Percentiles rank a stretch among this genome's conserved stretches.
These are phyloP conservation scores for Corniculantispora saksenae DNA, from an alignment of 2,329 filamentous ascomycete species.

Conservation along the genomic window DNA sequence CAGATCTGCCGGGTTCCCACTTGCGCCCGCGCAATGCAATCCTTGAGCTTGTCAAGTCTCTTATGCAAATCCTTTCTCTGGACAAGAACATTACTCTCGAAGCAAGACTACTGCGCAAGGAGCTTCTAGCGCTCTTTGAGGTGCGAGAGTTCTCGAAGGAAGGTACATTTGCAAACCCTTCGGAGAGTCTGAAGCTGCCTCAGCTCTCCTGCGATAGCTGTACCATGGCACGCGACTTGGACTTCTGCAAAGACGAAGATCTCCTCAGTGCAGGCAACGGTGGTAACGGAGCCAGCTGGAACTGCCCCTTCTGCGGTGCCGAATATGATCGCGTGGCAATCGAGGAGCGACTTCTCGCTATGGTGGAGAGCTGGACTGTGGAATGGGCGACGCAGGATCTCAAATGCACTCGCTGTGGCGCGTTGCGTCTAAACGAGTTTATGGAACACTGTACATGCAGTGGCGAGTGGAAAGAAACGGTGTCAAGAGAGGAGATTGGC, in stretches of 20 bases:
- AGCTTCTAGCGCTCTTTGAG: conserved; percentile 86
- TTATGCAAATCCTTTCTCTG: conserved; percentile 89
- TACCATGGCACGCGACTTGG: conserved; percentile 83
- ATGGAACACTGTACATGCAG: conserved; percentile 96
- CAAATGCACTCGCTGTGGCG: conserved; percentile 71
- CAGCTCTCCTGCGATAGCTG: conserved; percentile 88
- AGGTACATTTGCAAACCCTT: conserved; percentile 86
- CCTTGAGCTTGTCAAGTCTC: conserved; percentile 85
- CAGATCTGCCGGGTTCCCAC: conserved; percentile 73
- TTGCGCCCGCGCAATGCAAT: conserved; percentile 62
- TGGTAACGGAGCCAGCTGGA: conserved; percentile 58
- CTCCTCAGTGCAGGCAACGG: conserved; percentile 52
- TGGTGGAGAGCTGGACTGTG: conserved; percentile 72
- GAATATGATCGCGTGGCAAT: conserved; percentile 78
- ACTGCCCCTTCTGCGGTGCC: conserved; percentile 72
- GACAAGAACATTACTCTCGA: conserved; percentile 91
- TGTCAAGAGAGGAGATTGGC: conserved; percentile 66
- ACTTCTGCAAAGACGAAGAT: conserved; percentile 87
- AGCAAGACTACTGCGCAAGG: conserved; percentile 83
- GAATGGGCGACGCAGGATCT: conserved; percentile 90
- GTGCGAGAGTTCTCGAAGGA: conserved; percentile 90
- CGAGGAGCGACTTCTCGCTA: conserved; percentile 78
- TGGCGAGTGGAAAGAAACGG: conserved; percentile 76
- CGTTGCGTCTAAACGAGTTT: conserved; percentile 84
- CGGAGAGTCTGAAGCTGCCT: conserved; percentile 68